phyloP scores from a whole-genome alignment of 1,139 yeast genomes.

The Scheffersomyces segobiensis region DNA sequence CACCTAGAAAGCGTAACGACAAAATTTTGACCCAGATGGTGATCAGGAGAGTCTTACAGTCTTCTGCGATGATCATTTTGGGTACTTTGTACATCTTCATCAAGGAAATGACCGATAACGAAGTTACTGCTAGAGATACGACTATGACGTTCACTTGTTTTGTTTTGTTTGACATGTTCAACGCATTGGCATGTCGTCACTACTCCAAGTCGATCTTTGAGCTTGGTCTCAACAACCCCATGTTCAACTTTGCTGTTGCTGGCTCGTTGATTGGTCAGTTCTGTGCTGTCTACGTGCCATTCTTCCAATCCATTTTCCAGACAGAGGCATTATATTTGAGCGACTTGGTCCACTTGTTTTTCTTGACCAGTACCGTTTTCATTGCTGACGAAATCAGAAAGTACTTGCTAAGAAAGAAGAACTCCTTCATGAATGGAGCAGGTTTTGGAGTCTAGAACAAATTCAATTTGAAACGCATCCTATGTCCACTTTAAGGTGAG shows the following conservation, averaged over 20 bases:
- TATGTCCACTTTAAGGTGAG: neutral
- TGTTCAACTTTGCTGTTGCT: slow-evolving; percentile 93
- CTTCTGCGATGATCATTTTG: slow-evolving; percentile 66
- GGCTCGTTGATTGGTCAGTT: slow-evolving; percentile 89
- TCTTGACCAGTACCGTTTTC: slow-evolving; percentile 77
- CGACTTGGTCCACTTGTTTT: slow-evolving; percentile 64
- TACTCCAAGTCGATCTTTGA: slow-evolving; percentile 78
- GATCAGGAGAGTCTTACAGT: slow-evolving; percentile 69
- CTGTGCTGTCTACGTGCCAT: slow-evolving; percentile 90
- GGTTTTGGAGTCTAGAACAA: slow-evolving; percentile 9
- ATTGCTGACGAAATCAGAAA: slow-evolving; percentile 84
- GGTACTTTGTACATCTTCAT: slow-evolving; percentile 88
- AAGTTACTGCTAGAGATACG: slow-evolving; percentile 88
- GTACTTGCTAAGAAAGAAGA: slow-evolving; percentile 22
- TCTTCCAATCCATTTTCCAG: slow-evolving; percentile 87
- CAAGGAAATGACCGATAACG: slow-evolving; percentile 79
- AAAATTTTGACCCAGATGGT: slow-evolving; percentile 72
- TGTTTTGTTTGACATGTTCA: slow-evolving; percentile 93
- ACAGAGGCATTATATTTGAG: slow-evolving; percentile 79
- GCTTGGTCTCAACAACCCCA: slow-evolving; percentile 75
- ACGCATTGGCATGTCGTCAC: slow-evolving; percentile 90
- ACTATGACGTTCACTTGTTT: slow-evolving; percentile 99
- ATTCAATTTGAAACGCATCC: neutral
- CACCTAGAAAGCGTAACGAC: slow-evolving; percentile 86
- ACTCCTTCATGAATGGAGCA: slow-evolving; percentile 6